These are phyloP conservation scores for Mucor mucedo DNA, from an alignment of 371 early-diverging fungal species.

Conservation along the genomic window DNA sequence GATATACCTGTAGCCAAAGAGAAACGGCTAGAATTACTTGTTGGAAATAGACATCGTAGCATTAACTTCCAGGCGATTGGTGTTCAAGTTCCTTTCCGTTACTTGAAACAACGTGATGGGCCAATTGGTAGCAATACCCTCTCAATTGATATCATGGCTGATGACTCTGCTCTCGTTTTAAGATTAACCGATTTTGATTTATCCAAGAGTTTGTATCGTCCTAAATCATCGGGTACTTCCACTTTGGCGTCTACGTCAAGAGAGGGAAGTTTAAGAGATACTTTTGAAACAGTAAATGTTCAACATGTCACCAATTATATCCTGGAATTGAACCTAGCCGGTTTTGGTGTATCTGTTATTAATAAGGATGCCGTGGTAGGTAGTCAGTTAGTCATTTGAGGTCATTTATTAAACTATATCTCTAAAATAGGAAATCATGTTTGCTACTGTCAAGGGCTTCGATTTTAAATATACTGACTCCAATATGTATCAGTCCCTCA, in stretches of 20 bases:
- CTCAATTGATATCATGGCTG: conserved; percentile 85
- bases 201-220: conserved; percentile 65
- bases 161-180: conserved; percentile 84
- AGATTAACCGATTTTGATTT: conserved; percentile 75
- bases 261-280: conserved; percentile 51
- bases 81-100: conserved; percentile 81
- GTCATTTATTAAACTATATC: neutral
- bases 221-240: conserved; percentile 43
- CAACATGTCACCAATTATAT: conserved; percentile 42
- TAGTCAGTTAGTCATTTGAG: neutral
- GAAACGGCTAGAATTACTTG: conserved; percentile 72
- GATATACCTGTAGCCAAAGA: conserved; percentile 82
- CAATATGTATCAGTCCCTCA: conserved; percentile 64
- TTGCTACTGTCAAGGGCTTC: conserved; percentile 71
- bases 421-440: conserved; percentile 71
- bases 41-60: conserved; percentile 72
- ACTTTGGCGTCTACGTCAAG: conserved; percentile 35
- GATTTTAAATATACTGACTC: conserved; percentile 73
- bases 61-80: conserved; percentile 93
- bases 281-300: conserved; percentile 60
- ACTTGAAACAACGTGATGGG: conserved; percentile 38
- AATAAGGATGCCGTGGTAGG: conserved; percentile 49
- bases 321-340: conserved; percentile 49
- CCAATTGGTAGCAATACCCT: conserved; percentile 45
- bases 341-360: conserved; percentile 82